Base-by-base conservation (phyloP, 169 alveolate genomes). In the Ophryocystis elektroscirrha region DNA sequence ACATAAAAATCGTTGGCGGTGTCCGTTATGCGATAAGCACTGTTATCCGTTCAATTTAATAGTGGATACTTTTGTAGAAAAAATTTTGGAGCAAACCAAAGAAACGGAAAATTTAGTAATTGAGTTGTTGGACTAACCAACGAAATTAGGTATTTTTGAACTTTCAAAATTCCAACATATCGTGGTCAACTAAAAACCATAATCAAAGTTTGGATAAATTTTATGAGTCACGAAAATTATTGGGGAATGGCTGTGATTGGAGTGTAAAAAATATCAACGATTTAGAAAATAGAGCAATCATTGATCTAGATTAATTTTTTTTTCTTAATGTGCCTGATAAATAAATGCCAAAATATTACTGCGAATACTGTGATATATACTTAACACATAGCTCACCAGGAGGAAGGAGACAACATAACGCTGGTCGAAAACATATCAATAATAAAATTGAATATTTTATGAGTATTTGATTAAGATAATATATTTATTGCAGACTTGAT, bases 341-440 rank as follows among this genome's bases (percentile, higher is more conserved):
- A 22, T 44, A 38, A 25, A 93, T 93, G 99, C 98, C 98, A 16
- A 93, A 91, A 74, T 91, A 74, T 71, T 94, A 87, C 77, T 91
- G 98, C 75, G 99, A 94, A 67, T 94, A 94, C 75, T 94, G 98
- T 67, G 96, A 94, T 52, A 90, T 91, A 51, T 88, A 88, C 70
- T 77, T 94, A 48, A 91, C 97, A 44, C 97, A 91, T 67, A 84
- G 95, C 51, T 86, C 97, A 12, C 96, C 96, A 12, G 91, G 87
- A 16, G 99, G 98, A 20, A 76, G 99, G 52, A 81, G 85, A 56
- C 96, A 94, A 69, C 99, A 94, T 55, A 71, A 84, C 24, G 67
- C 73, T 29, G 99, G 99, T 2, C 75, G 96, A 48, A 89, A 86
- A 65, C 99, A 94, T 61, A 86, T 87, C 32, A 83, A 83, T 63